Conservation (phyloP, 192 early-diverging fungal species). For the Ambispora gerdemannii region DNA sequence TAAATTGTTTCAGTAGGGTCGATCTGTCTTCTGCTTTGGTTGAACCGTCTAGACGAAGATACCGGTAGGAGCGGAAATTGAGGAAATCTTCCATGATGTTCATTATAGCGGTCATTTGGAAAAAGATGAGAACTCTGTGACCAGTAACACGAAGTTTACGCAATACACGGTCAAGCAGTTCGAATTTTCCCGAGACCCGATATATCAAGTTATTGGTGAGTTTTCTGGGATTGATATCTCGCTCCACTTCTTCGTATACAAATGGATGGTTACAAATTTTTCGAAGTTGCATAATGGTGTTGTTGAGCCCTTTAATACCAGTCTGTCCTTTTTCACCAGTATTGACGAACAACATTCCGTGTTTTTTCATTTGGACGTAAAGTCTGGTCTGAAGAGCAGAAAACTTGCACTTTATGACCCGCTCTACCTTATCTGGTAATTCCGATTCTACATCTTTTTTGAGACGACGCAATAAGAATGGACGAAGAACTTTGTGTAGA, state of each 20-base stretch:
- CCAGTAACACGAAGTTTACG: constrained; percentile 80
- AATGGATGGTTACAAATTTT: constrained; percentile 99
- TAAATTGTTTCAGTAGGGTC: constrained; percentile 76
- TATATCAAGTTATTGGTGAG: constrained; percentile 74
- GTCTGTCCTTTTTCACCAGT: constrained; percentile 62
- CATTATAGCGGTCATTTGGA: constrained; percentile 91
- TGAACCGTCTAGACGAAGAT: constrained; percentile 87
- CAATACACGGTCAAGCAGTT: constrained; percentile 90
- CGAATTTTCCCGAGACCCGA: constrained; percentile 92
- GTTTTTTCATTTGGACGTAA: constrained; percentile 83
- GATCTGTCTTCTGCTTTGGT: constrained; percentile 88
- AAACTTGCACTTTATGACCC: constrained; percentile 87
- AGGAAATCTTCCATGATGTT: constrained; percentile 96
- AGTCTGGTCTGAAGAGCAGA: constrained; percentile 81
- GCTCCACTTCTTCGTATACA: constrained; percentile 92
- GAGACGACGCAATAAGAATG: constrained; percentile 92
- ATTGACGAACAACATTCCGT: constrained; percentile 68
- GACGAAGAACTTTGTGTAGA: constrained; percentile 93
- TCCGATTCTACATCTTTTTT: constrained; percentile 99
- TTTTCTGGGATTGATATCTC: constrained; percentile 69
- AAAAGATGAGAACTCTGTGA: constrained; percentile 81
- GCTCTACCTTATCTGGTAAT: constrained; percentile 95
- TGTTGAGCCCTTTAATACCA: constrained; percentile 80
- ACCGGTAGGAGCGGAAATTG: constrained; percentile 63
- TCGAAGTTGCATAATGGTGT: constrained; percentile 97